Evolutionary conservation across 2,329 filamentous ascomycete species (phyloP), one percentile per base, ranked within the genome.

Genomic region (Gliomastix tumulicola): DNA sequence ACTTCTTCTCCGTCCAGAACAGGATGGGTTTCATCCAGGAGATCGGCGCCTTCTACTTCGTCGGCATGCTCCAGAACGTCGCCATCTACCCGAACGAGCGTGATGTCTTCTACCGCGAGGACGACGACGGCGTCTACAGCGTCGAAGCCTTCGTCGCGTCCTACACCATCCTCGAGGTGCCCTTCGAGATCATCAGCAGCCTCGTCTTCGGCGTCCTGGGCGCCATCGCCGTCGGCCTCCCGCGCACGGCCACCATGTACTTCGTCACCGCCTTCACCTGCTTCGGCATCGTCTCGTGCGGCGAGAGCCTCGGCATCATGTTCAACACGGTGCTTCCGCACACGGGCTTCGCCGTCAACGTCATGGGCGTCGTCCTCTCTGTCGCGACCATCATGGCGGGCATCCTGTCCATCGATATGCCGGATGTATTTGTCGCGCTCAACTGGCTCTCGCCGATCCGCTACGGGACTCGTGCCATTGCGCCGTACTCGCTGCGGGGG

Each of bases 21-120:
- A 74, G 84, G 2, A 71, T 88, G 47, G 84, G 84, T 1, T 83
- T 87, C 45, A 63, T 88, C 1, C 79, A 88, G 44, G 76, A 88
- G 50, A 69, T 88, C 21, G 74, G 78, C 2, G 79, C 82, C 0
- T 74, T 85, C 23, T 84, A 84, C 56, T 84, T 84, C 46, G 75
- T 85, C 3, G 84, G 84, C 20, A 87, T 88, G 82, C 68, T 88
- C 11, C 82, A 88, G 54, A 88, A 88, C 49, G 79, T 88, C 5
- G 81, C 82, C 4, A 69, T 85, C 7, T 88, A 88, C 49, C 84
- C 84, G 0, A 64, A 64, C 28, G 84, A 88, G 50, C 70, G 82
- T 5, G 82, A 86, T 39, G 82, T 88, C 1, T 88, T 88, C 54
- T 86, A 88, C 50, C 74, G 80, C 45, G 84, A 89, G 58, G 74